A percentile compares a stretch with the other conserved stretches of the same genome.
phyloP scores from a whole-genome alignment of 2,329 filamentous ascomycete genomes.

The Xylariaceae sp. region DNA sequence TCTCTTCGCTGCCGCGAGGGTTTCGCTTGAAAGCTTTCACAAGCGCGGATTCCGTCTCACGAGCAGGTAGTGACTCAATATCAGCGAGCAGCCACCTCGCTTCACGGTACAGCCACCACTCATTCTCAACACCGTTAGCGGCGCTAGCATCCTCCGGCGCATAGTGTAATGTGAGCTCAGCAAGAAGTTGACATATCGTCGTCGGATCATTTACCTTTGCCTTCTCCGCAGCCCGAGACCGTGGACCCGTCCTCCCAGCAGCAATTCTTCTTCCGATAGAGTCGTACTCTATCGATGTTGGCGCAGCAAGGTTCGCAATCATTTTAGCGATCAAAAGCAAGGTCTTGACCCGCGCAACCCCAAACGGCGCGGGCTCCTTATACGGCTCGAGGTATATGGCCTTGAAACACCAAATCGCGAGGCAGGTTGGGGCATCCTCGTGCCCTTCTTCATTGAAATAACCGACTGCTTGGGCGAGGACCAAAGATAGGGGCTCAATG shows the following conservation, averaged over 20 bases:
- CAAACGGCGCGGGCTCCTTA: constrained; percentile 47
- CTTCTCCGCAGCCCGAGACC: too few species aligned
- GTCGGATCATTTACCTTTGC: constrained; percentile 52
- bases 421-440: constrained; percentile 40
- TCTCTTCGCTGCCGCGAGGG: constrained; percentile 36
- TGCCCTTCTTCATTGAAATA: constrained; percentile 42
- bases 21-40: constrained; percentile 43
- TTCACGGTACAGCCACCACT: constrained; percentile 43
- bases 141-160: constrained; percentile 39
- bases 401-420: constrained; percentile 46
- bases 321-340: constrained; percentile 50
- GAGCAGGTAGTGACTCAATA: constrained; percentile 43
- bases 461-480: constrained; percentile 43
- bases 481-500: constrained; percentile 44
- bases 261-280: too few species aligned
- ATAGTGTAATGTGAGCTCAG: constrained; percentile 44
- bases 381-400: constrained; percentile 48
- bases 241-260: too few species aligned
- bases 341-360: constrained; percentile 47
- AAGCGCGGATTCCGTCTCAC: constrained; percentile 41
- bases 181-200: constrained; percentile 49
- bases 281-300: too few species aligned
- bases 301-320: constrained; percentile 46
- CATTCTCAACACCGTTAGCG: too few species aligned
- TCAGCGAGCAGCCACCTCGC: constrained; percentile 48